Percentiles rank a stretch among this genome's conserved stretches.
Evolutionary conservation across 2,329 filamentous ascomycete species (phyloP).

Genomic region (Pseudovirgaria hyperparasitica): DNA sequence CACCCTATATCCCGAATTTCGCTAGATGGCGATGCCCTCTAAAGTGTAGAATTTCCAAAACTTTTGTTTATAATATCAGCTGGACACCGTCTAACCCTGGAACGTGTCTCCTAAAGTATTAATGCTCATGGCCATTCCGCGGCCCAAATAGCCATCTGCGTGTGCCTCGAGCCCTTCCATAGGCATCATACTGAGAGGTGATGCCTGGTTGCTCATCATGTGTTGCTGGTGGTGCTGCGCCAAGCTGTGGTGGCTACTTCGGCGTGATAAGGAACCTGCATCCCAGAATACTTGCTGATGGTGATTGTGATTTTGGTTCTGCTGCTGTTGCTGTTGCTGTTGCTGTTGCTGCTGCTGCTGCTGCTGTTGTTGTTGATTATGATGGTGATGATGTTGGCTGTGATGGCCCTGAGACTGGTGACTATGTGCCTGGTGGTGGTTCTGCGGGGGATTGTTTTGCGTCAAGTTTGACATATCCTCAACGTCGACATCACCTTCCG

Average conservation of each 20-base stretch:
- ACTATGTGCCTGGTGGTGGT: conserved; percentile 17
- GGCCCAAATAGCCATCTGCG: conserved; percentile 18
- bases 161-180: conserved; percentile 22
- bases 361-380: conserved; percentile 3
- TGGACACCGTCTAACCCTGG: too few species aligned
- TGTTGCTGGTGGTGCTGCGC: too few species aligned
- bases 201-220: too few species aligned
- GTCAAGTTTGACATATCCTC: conserved; percentile 11
- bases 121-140: conserved; percentile 20
- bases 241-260: conserved; percentile 14
- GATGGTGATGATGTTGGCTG: conserved; percentile 16
- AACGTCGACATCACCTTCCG: conserved; percentile 17
- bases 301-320: too few species aligned
- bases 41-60: too few species aligned
- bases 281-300: conserved; percentile 17
- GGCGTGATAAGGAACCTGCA: conserved; percentile 18
- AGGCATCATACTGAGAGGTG: conserved; percentile 13
- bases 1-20: too few species aligned
- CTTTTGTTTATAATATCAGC: too few species aligned
- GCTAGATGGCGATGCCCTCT: too few species aligned
- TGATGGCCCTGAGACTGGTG: conserved; percentile 21
- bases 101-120: too few species aligned
- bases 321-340: conserved; percentile 10
- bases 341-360: conserved; percentile 13
- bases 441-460: conserved; percentile 9